Base-by-base conservation (phyloP, 306 rosid genomes). In the Adenanthera pavonina region DNA sequence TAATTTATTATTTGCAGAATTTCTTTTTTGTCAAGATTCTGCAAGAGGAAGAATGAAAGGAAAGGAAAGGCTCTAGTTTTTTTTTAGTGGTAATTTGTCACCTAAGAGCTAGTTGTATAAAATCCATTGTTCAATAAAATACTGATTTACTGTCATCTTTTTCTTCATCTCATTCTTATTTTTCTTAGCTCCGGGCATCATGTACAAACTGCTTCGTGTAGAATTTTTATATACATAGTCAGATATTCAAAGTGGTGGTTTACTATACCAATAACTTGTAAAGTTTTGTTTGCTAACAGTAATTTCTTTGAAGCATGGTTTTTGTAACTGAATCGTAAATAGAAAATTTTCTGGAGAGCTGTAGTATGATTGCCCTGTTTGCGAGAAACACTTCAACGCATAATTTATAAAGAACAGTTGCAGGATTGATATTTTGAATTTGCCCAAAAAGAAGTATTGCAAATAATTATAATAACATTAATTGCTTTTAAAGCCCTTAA, bases 1-100 rank as follows among this genome's bases (percentile, higher is more conserved):
- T 60, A 33, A 69, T 69, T 69, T 44, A 43, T 57, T 59, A 8
- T 36, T 75, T 75, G 79, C 69, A 57, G 56, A 57, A 41, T 75
- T 40, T 59, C 30, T 43, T 59, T 25, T 59, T 59, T 75, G 30
- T 43, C 33, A 57, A 60, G 43, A 59, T 75, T 75, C 79, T 75
- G 70, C 79, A 41, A 75, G 69, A 59, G 43, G n/a, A 68, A 40
- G 38, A 25, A 40, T 17, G n/a, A 41, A 9, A 8, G 69, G 49
- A 59, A 47, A 34, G 19, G 9, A 36, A 38, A 44, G 66, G 46
- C 33, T 62, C 0, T 25, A 9, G 35, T 8, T 17, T 8, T 49
- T 40, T 38, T 61, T 40, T 19, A 9, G 4, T 16, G 64, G 35
- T 11, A 9, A 2, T 46, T 64, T 19, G 25, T 64, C 76, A 61